These are phyloP conservation scores for Globisporangium perplexum DNA, from an alignment of 352 stramenopile genomes.

Conservation along the genomic window DNA sequence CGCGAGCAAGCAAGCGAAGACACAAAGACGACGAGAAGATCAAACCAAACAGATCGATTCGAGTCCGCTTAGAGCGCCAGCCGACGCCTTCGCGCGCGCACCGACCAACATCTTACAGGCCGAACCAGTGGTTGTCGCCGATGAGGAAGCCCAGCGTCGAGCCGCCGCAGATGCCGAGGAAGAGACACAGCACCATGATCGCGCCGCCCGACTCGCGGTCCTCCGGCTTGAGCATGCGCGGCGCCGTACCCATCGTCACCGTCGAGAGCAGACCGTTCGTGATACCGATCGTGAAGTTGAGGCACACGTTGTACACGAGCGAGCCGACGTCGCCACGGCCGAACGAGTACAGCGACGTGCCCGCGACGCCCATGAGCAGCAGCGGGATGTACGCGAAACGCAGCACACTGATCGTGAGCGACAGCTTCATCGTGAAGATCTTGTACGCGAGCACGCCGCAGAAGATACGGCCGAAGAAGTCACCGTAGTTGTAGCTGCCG, in stretches of 20 bases:
- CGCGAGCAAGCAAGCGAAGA: too few species aligned
- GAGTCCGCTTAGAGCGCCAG: neutral
- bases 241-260: conserved; percentile 56
- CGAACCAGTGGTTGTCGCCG: conserved; percentile 39
- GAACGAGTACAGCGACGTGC: conserved; percentile 51
- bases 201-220: conserved; percentile 58
- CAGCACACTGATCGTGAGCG: conserved; percentile 29
- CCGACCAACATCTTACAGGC: conserved; percentile 21
- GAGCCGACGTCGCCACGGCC: conserved; percentile 19
- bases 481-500: conserved; percentile 60
- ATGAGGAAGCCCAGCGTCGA: conserved; percentile 53
- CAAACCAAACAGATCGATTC: neutral
- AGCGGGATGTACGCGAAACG: conserved; percentile 53
- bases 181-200: conserved; percentile 58
- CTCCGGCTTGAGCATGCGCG: conserved; percentile 41
- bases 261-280: conserved; percentile 57
- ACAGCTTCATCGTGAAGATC: conserved; percentile 48
- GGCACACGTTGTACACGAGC: conserved; percentile 37
- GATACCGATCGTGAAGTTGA: conserved; percentile 52
- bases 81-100: neutral
- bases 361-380: conserved; percentile 45
- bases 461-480: conserved; percentile 53
- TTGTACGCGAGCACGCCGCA: conserved; percentile 46
- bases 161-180: conserved; percentile 43
- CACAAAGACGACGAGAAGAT: neutral